Evolutionary conservation across 495 filamentous ascomycete species (phyloP).

Genomic region (Talaromyces thailandensis): DNA sequence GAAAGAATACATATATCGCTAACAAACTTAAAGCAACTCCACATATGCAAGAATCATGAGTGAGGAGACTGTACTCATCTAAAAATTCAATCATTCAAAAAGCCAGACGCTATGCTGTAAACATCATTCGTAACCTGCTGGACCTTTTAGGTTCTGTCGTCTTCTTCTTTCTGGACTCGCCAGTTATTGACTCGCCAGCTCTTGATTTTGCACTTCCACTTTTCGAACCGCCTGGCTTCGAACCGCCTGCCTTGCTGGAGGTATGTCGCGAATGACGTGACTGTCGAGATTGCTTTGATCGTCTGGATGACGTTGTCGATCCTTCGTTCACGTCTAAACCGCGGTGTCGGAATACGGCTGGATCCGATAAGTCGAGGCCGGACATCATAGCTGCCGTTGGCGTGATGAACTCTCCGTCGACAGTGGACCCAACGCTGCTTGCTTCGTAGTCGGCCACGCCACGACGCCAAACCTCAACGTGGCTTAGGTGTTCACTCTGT

Average conservation of each 20-base stretch:
- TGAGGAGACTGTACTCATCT: neutral
- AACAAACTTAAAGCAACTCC: neutral
- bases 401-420: conserved; percentile 82
- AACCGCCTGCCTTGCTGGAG: neutral
- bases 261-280: conserved; percentile 5
- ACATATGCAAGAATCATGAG: neutral
- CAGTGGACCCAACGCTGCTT: conserved; percentile 52
- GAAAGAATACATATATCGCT: neutral
- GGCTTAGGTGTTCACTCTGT: conserved; percentile 46
- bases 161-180: conserved; percentile 14
- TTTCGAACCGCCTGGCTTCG: neutral
- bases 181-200: neutral
- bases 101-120: conserved; percentile 31
- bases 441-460: conserved; percentile 66
- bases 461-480: conserved; percentile 77
- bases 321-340: conserved; percentile 23
- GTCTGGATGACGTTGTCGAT: conserved; percentile 28
- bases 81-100: neutral
- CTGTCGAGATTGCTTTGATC: conserved; percentile 27
- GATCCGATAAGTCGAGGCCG: conserved; percentile 35
- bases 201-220: neutral
- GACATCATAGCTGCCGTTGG: conserved; percentile 59
- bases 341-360: conserved; percentile 30
- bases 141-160: conserved; percentile 28
- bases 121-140: conserved; percentile 36